Conservation (phyloP, 106 monocot genomes). For the Gastrodia elata region DNA sequence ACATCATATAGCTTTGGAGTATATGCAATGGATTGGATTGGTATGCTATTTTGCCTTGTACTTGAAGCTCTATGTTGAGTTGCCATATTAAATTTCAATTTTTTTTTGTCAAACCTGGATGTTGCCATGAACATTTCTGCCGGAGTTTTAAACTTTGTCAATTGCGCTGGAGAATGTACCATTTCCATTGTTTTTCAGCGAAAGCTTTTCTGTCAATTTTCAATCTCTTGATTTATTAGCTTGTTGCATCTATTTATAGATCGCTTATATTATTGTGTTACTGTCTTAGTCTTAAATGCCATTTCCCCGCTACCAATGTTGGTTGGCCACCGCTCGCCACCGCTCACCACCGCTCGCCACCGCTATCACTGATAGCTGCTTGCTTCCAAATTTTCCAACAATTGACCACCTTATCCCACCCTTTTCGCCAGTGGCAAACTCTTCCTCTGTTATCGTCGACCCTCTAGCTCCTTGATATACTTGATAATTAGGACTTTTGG, state of each 20-base stretch:
- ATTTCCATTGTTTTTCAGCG: not conserved
- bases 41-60: slow-evolving; percentile 21
- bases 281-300: not conserved
- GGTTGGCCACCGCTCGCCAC: no score
- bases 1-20: slow-evolving; percentile 69
- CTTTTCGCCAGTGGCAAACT: no score
- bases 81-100: not conserved
- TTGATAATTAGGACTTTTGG: no score
- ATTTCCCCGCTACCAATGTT: no score
- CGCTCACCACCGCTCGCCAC: no score
- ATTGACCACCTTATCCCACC: no score
- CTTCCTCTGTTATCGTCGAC: no score
- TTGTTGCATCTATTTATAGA: not conserved
- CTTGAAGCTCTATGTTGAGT: not conserved
- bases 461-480: no score
- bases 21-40: slow-evolving; percentile 99
- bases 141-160: not conserved
- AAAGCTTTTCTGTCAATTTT: not conserved
- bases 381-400: no score
- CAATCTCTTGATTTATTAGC: not conserved
- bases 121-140: not conserved
- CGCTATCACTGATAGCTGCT: no score
- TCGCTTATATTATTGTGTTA: not conserved
- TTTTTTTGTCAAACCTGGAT: not conserved
- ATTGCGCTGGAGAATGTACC: not conserved